These are phyloP conservation scores for Dactylonectria macrodidyma DNA, from an alignment of 2,329 filamentous ascomycete genomes.

Conservation along the genomic window DNA sequence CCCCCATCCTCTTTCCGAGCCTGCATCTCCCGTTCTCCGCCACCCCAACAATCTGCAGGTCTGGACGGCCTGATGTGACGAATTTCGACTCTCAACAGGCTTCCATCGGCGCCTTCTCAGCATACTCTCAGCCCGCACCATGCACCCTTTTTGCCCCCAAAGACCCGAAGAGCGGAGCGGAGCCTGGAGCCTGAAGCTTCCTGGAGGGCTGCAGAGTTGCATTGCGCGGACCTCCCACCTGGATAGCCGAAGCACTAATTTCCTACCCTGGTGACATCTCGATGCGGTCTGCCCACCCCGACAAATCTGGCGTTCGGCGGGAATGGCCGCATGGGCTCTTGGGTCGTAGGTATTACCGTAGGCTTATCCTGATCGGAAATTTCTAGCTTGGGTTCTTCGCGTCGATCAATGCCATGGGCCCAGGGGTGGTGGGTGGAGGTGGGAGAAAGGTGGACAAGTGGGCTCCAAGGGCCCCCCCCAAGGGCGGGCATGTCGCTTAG, in stretches of 20 bases:
- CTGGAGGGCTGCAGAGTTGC: slow-evolving; percentile 23
- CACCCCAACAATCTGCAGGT: background rate
- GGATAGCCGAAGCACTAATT: slow-evolving; percentile 32
- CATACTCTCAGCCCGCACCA: background rate
- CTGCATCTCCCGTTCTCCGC: background rate
- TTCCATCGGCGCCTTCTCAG: too few relatives aligned
- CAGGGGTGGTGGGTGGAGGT: background rate
- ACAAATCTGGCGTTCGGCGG: slow-evolving; percentile 19
- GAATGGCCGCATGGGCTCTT: slow-evolving; percentile 17
- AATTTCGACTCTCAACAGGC: too few relatives aligned
- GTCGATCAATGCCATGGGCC: slow-evolving; percentile 28
- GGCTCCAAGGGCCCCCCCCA: too few relatives aligned
- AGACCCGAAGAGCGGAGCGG: slow-evolving; percentile 1
- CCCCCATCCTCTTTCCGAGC: background rate
- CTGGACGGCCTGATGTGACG: background rate
- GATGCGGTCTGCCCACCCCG: slow-evolving; percentile 30
- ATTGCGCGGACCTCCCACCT: slow-evolving; percentile 22
- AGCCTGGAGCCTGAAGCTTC: too few relatives aligned
- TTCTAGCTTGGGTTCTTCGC: slow-evolving; percentile 27
- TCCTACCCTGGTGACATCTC: slow-evolving; percentile 31
- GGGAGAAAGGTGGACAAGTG: too few relatives aligned
- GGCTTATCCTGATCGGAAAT: slow-evolving; percentile 28
- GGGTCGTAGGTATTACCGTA: background rate
- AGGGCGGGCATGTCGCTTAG: background rate
- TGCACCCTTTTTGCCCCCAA: background rate